These are phyloP conservation scores for Actinomortierella wolfii DNA, from an alignment of 371 early-diverging fungal species.

Conservation along the genomic window DNA sequence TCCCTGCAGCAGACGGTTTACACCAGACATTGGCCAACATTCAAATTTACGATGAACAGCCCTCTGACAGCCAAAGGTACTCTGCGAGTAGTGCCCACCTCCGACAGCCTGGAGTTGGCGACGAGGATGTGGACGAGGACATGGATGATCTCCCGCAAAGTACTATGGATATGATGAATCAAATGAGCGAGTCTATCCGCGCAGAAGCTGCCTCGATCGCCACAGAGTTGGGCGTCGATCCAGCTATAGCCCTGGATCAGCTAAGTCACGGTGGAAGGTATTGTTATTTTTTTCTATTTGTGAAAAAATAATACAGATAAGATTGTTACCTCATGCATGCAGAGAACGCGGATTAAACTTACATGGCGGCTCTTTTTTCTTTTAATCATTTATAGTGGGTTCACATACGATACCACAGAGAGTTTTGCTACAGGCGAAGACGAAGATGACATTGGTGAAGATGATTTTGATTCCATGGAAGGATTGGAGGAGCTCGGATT, in stretches of 20 bases:
- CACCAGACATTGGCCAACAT: slow-evolving; percentile 16
- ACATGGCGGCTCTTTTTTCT: not conserved
- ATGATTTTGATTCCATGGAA: slow-evolving; percentile 26
- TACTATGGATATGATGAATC: slow-evolving; percentile 11
- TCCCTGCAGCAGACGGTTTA: slow-evolving; percentile 1
- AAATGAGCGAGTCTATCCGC: slow-evolving; percentile 11
- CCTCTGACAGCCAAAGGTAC: not conserved
- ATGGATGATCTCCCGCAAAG: slow-evolving; percentile 13
- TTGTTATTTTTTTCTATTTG: not conserved
- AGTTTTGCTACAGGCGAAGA: slow-evolving; percentile 13
- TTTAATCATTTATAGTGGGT: not conserved
- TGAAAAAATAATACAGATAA: not conserved
- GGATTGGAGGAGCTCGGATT: slow-evolving; percentile 41
- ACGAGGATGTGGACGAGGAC: slow-evolving; percentile 37
- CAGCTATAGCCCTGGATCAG: slow-evolving; percentile 14
- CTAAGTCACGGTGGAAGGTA: slow-evolving; percentile 13
- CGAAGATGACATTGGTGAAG: slow-evolving; percentile 28
- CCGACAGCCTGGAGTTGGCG: slow-evolving; percentile 2
- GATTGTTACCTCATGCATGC: not conserved
- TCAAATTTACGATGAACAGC: not conserved
- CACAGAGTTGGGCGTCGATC: slow-evolving; percentile 20
- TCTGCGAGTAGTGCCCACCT: not conserved
- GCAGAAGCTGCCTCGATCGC: slow-evolving; percentile 13
- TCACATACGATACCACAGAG: not conserved
- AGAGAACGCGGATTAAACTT: not conserved